These are phyloP conservation scores for Urostyla sp. DNA, from an alignment of 73 alveolate genomes.

Conservation along the genomic window DNA sequence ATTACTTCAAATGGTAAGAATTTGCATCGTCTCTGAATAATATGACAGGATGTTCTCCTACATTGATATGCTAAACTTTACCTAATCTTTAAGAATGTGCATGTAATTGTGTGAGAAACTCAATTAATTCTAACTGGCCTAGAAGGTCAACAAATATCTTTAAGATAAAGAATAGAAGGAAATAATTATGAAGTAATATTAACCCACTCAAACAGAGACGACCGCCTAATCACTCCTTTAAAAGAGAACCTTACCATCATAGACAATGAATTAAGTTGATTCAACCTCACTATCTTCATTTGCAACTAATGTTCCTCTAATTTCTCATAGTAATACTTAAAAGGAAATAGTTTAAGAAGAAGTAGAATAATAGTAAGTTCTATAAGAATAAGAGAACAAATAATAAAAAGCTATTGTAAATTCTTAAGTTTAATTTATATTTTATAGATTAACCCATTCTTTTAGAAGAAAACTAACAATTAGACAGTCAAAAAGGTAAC, in stretches of 20 bases:
- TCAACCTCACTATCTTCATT: background rate
- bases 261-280: background rate
- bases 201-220: background rate
- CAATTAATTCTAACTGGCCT: slow-evolving; percentile 17
- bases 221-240: background rate
- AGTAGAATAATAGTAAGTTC: background rate
- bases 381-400: background rate
- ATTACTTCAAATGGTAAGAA: slow-evolving; percentile 36
- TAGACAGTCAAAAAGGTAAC: background rate
- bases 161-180: slow-evolving; percentile 26
- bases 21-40: slow-evolving; percentile 45
- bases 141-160: slow-evolving; percentile 27
- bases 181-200: slow-evolving; percentile 16
- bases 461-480: background rate
- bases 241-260: background rate
- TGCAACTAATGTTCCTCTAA: background rate
- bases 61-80: slow-evolving; percentile 40
- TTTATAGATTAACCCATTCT: background rate
- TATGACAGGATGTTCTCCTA: slow-evolving; percentile 45
- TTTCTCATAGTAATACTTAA: background rate
- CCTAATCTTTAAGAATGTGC: slow-evolving; percentile 19
- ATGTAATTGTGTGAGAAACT: slow-evolving; percentile 39
- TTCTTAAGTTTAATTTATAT: background rate
- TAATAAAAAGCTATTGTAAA: background rate
- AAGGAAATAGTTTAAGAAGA: background rate